Conservation (phyloP, 1,139 yeast genomes). For the Geotrichum siamense region DNA sequence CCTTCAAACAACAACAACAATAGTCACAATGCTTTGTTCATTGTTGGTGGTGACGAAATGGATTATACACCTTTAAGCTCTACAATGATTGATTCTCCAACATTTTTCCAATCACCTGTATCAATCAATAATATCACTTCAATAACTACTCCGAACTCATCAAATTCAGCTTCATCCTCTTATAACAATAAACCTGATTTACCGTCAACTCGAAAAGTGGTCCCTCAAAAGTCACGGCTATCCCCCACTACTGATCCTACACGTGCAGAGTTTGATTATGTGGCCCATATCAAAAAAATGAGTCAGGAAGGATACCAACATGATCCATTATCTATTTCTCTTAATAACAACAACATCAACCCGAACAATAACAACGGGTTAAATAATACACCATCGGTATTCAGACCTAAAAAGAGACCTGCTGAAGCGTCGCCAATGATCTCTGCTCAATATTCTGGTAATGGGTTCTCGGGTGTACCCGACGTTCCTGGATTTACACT, state of each 20-base stretch:
- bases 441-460: not conserved
- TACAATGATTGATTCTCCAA: slow-evolving; percentile 13
- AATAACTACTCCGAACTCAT: slow-evolving; percentile 14
- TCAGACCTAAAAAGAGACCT: slow-evolving; percentile 10
- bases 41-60: slow-evolving; percentile 6
- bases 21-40: slow-evolving; percentile 1
- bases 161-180: slow-evolving; percentile 13
- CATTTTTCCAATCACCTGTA: slow-evolving; percentile 13
- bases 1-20: not conserved
- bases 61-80: slow-evolving; percentile 6
- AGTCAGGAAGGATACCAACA: slow-evolving; percentile 38
- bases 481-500: slow-evolving; percentile 4
- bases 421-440: slow-evolving; percentile 9
- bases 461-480: slow-evolving; percentile 2
- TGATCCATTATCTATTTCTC: not conserved
- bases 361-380: not conserved
- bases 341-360: not conserved
- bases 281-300: slow-evolving; percentile 56
- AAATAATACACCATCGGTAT: too few species aligned
- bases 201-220: not conserved
- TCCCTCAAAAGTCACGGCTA: not conserved
- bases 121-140: slow-evolving; percentile 8
- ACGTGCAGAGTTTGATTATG: slow-evolving; percentile 45
- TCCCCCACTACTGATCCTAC: slow-evolving; percentile 14
- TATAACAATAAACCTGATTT: slow-evolving; percentile 4